Base-by-base conservation (phyloP, 73 alveolate species). In the Breviolum minutum region DNA sequence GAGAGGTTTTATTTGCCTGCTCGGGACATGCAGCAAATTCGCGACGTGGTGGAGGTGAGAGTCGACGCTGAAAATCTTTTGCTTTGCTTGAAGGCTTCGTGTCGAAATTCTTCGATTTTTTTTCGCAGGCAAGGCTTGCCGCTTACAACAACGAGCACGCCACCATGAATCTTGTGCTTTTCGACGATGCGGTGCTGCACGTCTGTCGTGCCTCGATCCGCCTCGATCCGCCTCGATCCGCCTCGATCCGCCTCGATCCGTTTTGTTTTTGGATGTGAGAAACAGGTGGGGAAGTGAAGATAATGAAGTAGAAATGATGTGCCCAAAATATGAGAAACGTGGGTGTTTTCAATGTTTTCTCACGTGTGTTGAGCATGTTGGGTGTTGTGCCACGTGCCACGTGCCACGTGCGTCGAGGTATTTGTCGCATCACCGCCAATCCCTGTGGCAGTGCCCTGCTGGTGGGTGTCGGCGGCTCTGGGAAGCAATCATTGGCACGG, bases 391-490 rank as follows among this genome's bases (percentile, higher is more conserved):
- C n/a, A n/a, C n/a, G n/a, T n/a, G n/a, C n/a, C n/a, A n/a, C 17
- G 7, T 26, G 24, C 24, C 79, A 8, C 89, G 5, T 40, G 30
- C 12, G 24, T 61, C 63, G 40, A 87, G 99, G 99, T 99, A 99
- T 99, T 82, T 99, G 99, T 48, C 99, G 99, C 99, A 99, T 99
- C 95, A 99, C 99, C 48, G 99, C 99, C 69, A 99, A 99, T 85
- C 99, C 99, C 71, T 99, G 99, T 40, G 99, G 99, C 69, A 99
- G 99, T 91, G 99, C 99, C 32, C 99, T 99, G 71, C 99, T 99
- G 74, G 99, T 99, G 63, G 99, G 99, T 63, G 99, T 99, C 66
- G 99, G 99, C 82, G 99, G 99, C 99, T 99, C 99, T 64, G 99
- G 99, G 84, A 99, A 99, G 99, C 99, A 99, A 99, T 99, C 99